These are phyloP conservation scores for Pseudogymnoascus sp. DNA, from an alignment of 2,329 filamentous ascomycete genomes.

Conservation along the genomic window DNA sequence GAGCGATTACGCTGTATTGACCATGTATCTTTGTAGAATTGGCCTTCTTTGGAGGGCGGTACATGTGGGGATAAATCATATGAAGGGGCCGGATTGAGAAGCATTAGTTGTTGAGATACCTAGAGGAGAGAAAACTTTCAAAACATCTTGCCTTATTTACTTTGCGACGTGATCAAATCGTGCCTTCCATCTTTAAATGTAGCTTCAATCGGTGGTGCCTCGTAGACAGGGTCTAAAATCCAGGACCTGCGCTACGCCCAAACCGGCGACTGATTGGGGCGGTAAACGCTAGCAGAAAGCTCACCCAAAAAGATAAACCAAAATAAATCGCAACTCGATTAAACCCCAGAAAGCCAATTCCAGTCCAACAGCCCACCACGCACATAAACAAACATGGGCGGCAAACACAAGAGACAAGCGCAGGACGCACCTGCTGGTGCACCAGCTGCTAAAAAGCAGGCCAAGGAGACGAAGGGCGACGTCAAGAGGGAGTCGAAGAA, in stretches of 20 bases:
- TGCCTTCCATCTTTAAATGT: not conserved
- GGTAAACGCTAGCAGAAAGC: conserved; percentile 1
- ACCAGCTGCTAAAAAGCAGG: conserved; percentile 22
- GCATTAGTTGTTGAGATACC: conserved; percentile 6
- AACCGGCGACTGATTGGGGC: not conserved
- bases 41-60: not conserved
- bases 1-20: not conserved
- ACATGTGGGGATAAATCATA: conserved; percentile 4
- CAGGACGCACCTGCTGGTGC: conserved; percentile 17
- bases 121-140: not conserved
- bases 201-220: too few species aligned
- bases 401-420: conserved; percentile 35
- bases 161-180: not conserved
- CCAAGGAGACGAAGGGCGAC: conserved; percentile 15
- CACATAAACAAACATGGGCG: conserved; percentile 29
- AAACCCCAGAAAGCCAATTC: not conserved
- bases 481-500: not conserved
- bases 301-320: conserved; percentile 5
- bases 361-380: not conserved
- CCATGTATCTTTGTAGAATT: conserved; percentile 5
- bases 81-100: not conserved
- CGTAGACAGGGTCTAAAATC: not conserved
- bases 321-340: not conserved
- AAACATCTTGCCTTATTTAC: not conserved
- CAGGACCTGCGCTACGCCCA: not conserved